phyloP scores from a whole-genome alignment of 2,329 filamentous ascomycete genomes.

The Colletotrichum viniferum region DNA sequence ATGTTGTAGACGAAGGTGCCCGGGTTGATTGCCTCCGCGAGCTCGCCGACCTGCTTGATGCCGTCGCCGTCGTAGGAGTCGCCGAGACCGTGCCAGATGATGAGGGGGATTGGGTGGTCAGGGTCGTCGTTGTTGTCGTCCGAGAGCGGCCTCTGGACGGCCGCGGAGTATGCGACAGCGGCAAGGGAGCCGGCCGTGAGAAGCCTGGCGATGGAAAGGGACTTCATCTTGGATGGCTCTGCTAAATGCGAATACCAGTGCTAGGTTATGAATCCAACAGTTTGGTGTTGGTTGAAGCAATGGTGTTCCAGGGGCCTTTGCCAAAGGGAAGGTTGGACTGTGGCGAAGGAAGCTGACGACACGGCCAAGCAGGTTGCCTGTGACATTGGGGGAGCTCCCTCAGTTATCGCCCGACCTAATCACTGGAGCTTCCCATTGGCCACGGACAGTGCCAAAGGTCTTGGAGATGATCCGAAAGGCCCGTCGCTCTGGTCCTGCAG shows the following conservation, averaged over 20 bases:
- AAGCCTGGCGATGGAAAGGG: conserved; percentile 35
- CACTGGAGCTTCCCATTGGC: conserved; percentile 23
- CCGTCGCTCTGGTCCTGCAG: neutral
- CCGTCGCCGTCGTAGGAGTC: conserved; percentile 80
- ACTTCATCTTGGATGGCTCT: conserved; percentile 29
- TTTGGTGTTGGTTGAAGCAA: neutral
- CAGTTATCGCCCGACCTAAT: neutral
- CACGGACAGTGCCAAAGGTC: neutral
- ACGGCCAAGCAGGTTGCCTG: conserved; percentile 28
- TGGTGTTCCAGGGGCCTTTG: neutral
- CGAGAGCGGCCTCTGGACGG: conserved; percentile 5
- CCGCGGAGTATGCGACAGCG: conserved; percentile 23
- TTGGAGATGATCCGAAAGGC: neutral
- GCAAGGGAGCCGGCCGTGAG: conserved; percentile 30
- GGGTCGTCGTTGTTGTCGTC: conserved; percentile 47
- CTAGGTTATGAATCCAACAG: neutral
- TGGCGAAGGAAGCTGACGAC: conserved; percentile 26
- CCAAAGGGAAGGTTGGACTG: neutral
- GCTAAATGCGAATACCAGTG: neutral
- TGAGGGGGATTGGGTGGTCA: conserved; percentile 76
- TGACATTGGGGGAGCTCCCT: conserved; percentile 16
- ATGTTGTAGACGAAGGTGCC: conserved; percentile 86
- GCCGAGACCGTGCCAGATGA: conserved; percentile 90
- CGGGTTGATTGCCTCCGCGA: conserved; percentile 76
- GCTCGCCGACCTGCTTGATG: conserved; percentile 70